A percentile compares a stretch with the other conserved stretches of the same genome.
These are phyloP conservation scores for Tolypocladium pustulatum DNA, from an alignment of 2,329 filamentous ascomycete species.

Conservation along the genomic window DNA sequence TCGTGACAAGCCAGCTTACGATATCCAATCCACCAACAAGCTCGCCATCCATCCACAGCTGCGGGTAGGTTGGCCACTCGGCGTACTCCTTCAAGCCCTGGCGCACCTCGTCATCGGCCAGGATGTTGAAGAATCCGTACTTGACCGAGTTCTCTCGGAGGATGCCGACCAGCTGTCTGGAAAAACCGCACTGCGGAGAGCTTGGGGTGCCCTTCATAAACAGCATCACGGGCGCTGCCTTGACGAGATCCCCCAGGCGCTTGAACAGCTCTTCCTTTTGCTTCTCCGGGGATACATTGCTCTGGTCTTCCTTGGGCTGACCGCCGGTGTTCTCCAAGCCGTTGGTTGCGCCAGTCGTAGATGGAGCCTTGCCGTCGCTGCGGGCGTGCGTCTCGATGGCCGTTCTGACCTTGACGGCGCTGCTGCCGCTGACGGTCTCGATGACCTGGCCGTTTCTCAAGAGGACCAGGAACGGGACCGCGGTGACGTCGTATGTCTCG, in stretches of 20 bases:
- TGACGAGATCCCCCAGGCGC: conserved; percentile 74
- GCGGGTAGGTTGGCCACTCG: conserved; percentile 98
- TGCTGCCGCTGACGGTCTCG: conserved; percentile 82
- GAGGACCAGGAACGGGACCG: conserved; percentile 85
- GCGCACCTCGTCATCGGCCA: conserved; percentile 93
- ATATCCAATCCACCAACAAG: conserved; percentile 92
- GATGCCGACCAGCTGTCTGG: conserved; percentile 75
- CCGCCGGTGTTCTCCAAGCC: conserved; percentile 25
- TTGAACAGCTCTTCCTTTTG: conserved; percentile 78
- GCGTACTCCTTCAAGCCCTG: conserved; percentile 94
- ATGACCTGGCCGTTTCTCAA: conserved; percentile 64
- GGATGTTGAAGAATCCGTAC: conserved; percentile 98
- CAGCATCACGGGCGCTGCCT: conserved; percentile 93
- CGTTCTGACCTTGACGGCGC: conserved; percentile 72
- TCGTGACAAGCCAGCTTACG: conserved; percentile 46
- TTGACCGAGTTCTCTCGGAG: conserved; percentile 83
- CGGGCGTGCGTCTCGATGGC: conserved; percentile 77
- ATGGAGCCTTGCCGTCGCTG: conserved; percentile 22
- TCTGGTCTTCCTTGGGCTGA: conserved; percentile 31
- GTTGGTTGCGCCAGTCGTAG: conserved; percentile 22
- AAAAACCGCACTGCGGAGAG: conserved; percentile 85
- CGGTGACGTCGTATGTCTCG: conserved; percentile 87
- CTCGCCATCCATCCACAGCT: conserved; percentile 85
- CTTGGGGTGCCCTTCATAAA: conserved; percentile 98
- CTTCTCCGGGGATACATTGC: conserved; percentile 37